Evolutionary conservation across 2,329 filamentous ascomycete genomes (phyloP), one percentile per base, ranked within the genome.

Genomic region (Phaeosphaeriaceae sp.): DNA sequence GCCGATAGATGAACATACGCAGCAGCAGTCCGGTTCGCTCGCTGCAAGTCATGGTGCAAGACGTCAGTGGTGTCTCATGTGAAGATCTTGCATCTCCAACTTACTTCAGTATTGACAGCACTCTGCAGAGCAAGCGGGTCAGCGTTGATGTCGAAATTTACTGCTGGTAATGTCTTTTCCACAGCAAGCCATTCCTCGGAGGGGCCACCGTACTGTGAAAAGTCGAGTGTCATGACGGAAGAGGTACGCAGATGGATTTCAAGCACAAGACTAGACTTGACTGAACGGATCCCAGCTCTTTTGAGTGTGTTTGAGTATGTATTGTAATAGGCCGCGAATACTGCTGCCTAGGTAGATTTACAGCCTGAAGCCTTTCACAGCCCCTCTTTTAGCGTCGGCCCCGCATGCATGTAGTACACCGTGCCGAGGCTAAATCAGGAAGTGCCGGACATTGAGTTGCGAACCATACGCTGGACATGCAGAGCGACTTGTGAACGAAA

Each of bases 141-240:
- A 7, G 51, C 7, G 3, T 53, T 60, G 9, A 62, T 59, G 58
- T 75, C 68, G 60, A 70, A 71, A 9, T 58, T 58, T 11, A 56
- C 20, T 2, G 66, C 55, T 3, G 72, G 71, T 1, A 74, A 53
- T 4, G 69, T 70, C 55, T 68, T 72, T 48, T 74, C 63, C 2
- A 75, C 52, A 2, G 63, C 69, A n/a, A 76, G 65, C 72, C 72
- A 76, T 59, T 76, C 72, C 3, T 70, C 67, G 5, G 72, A 74
- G 0, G 68, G 64, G 13, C 71, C 71, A 33, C 68, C 70, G 40
- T 74, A 74, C 17, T 71, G 61, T 15, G 69, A 70, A 56, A 74
- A 74, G 48, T 68, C 65, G 15, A 68, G 50, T 19, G 60, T 19
- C 60, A 63, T 68, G 21, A 7, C 25, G 48, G 7, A 46, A 36